These are phyloP conservation scores for Pseudozyma pruni DNA, from an alignment of 1,284 basidiomycete species.

Conservation along the genomic window DNA sequence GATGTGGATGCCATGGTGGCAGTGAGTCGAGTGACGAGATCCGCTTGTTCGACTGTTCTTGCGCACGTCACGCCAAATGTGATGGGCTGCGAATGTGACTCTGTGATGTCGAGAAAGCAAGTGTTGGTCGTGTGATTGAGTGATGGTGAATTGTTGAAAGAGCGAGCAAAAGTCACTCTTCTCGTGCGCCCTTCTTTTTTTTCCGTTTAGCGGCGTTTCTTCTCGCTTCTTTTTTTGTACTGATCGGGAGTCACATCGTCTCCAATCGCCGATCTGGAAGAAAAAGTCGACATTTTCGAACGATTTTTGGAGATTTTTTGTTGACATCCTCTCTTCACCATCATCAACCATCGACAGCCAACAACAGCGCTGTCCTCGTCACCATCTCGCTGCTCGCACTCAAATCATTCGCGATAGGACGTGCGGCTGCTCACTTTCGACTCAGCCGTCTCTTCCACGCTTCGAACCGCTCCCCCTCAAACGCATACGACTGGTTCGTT, in stretches of 20 bases:
- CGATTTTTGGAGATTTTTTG: slow-evolving; percentile 1
- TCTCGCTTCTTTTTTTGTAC: slow-evolving; percentile 14
- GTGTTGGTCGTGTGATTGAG: slow-evolving; percentile 21
- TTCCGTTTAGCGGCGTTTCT: not conserved
- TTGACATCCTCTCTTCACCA: not conserved
- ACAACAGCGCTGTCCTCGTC: not conserved
- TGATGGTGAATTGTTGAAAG: not conserved
- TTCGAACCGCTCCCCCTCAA: slow-evolving; percentile 1
- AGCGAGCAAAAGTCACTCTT: not conserved
- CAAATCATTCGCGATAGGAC: not conserved
- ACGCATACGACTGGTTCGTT: slow-evolving; percentile 20
- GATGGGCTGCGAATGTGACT: not conserved
- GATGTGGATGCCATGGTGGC: slow-evolving; percentile 24
- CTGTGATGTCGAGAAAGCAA: slow-evolving; percentile 1
- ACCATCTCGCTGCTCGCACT: not conserved
- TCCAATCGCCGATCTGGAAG: too few relatives aligned
- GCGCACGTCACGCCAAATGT: too few relatives aligned
- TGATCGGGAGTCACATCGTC: too few relatives aligned
- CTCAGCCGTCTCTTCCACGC: slow-evolving; percentile 3
- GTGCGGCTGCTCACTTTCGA: not conserved
- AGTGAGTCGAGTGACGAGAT: not conserved
- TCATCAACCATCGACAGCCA: not conserved
- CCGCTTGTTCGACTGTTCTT: too few relatives aligned
- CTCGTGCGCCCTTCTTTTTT: slow-evolving; percentile 1
- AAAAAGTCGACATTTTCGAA: not conserved